phyloP scores from a whole-genome alignment of 2,329 filamentous ascomycete species.

The Trichoderma sp. region DNA sequence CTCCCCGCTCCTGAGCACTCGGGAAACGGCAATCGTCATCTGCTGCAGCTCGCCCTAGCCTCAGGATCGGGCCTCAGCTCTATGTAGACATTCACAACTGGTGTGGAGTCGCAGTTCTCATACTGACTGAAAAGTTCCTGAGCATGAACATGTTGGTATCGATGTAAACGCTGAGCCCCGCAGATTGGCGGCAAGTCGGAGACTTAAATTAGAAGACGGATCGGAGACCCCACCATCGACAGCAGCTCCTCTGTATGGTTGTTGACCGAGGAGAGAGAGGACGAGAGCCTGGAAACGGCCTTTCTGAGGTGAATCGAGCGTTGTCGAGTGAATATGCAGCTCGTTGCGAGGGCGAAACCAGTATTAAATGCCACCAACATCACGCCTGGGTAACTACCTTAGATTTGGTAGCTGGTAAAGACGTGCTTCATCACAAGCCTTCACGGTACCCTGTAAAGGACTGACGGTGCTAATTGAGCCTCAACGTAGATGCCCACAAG shows the following conservation, averaged over 20 bases:
- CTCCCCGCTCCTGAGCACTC: slow-evolving; percentile 2
- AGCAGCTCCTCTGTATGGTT: background rate
- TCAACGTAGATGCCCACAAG: too few species aligned
- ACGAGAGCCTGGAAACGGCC: background rate
- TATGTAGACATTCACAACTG: background rate
- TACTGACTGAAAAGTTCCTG: background rate
- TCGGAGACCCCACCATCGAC: slow-evolving; percentile 9
- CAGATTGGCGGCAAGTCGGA: slow-evolving; percentile 10
- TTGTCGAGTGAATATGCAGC: background rate
- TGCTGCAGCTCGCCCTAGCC: slow-evolving; percentile 19
- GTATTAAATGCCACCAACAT: background rate
- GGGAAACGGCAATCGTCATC: slow-evolving; percentile 12
- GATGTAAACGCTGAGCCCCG: slow-evolving; percentile 1
- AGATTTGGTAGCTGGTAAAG: too few species aligned
- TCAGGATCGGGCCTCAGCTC: slow-evolving; percentile 17
- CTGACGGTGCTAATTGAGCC: too few species aligned
- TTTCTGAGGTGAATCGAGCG: background rate
- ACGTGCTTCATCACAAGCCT: too few species aligned
- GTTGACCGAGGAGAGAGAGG: background rate
- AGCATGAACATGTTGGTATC: background rate
- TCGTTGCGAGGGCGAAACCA: background rate
- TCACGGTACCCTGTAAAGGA: too few species aligned
- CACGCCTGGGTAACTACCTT: background rate
- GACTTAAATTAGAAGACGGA: slow-evolving; percentile 26
- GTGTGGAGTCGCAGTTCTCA: slow-evolving; percentile 16